Base-by-base conservation (phyloP, 768 basidiomycete species). In the Phylloporus sp. region DNA sequence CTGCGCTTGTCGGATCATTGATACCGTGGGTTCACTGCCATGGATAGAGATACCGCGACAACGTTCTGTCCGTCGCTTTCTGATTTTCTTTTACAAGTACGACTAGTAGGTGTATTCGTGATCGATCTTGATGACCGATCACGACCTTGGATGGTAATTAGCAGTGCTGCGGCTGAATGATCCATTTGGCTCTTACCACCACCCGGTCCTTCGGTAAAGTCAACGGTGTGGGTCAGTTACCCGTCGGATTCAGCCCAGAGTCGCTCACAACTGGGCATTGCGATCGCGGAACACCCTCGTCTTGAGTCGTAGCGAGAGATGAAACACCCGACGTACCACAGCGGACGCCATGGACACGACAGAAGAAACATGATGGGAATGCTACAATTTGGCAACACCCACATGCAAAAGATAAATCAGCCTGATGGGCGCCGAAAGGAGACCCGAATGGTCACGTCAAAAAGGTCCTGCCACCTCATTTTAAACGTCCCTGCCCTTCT, bases 1-100 rank as follows among this genome's bases (percentile, higher is more conserved):
- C 69, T 7, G 54, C 57, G 29, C 64, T 71, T 5, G 62, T 69
- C 36, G 67, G 65, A 20, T 63, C 65, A 4, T 18, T 70, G 47
- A 63, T 69, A 57, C 61, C 65, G 3, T 69, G 67, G 67, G 51
- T 65, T 22, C 60, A 56, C 22, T 69, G 52, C n/a, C 42, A 18
- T 43, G 27, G 27, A n/a, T 43, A 43, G 16, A 15, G 8, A n/a
- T 16, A 9, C 15, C 32, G 32, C 15, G 7, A 15, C 6, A 9
- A 12, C 20, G 2, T 38, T 38, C 6, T n/a, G 6, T 20, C 22
- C 38, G 8, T 6, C 31, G 6, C 15, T 32, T n/a, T n/a, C 18
- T n/a, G 7, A 6, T 18, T 1, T 36, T 2, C 18, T 7, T 36
- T 36, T 18, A 36, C 35, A 18, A 38, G 20, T 38, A 38, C 11